Base-by-base conservation (phyloP, 2,329 filamentous ascomycete genomes). In the Fusarium ambrosium region DNA sequence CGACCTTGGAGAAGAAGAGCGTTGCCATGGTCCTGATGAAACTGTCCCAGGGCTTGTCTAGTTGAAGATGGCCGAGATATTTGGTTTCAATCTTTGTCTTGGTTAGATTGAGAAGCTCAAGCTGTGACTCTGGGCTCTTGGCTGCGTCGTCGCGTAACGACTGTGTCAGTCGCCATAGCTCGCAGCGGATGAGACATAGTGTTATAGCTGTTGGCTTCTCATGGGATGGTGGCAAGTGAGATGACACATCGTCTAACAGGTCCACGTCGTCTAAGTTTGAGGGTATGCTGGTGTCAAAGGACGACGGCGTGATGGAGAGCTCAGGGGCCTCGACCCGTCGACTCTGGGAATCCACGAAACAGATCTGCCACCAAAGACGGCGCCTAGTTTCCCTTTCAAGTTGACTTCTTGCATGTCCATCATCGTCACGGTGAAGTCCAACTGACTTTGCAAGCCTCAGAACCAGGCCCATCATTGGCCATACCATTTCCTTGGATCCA, bases 281-380 rank as follows among this genome's bases (percentile, higher is more conserved):
- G 0, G 87, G 87, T 8, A 84, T 75, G n/a, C 81, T 75, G 1
- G 85, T 86, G 62, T 87, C 83, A 32, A 84, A 87, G 2, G 66
- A 72, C 0, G 41, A 41, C n/a, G 70, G 68, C 6, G 73, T 69
- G n/a, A 79, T 56, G 2, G 74, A 75, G 1, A 80, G 39, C 3
- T 77, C 77, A n/a, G 62, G 59, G 2, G 75, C 48, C 2, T 61
- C 69, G 1, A 68, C 32, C n/a, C 32, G 51, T 41, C 72, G 69
- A 37, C 62, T 74, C 11, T 41, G 66, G 3, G 78, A 80, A 37
- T 81, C 78, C 4, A 81, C 48, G 45, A 81, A 79, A 56, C 78
- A 79, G 9, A 81, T 76, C 11, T 81, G 80, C 78, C 79, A 79
- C 78, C 79, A 80, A 1, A 80, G 27, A 11, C 78, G 74, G 34